A percentile compares a stretch with the other conserved stretches of the same genome.
phyloP scores from a whole-genome alignment of 805 yeast species.

The Lipomyces sp. region DNA sequence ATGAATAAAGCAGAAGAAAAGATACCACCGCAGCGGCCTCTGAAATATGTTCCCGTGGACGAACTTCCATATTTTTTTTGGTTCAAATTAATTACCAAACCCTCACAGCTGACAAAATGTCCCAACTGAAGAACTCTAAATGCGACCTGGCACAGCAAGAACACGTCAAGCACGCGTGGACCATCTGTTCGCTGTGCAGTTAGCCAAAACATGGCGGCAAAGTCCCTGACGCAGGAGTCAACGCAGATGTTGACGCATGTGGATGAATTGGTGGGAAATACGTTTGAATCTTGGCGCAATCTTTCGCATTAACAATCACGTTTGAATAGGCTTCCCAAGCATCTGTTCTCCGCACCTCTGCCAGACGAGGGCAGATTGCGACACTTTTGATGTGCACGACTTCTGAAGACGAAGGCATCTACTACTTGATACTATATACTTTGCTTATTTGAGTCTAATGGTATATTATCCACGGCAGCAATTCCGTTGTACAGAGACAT shows the following conservation, averaged over 20 bases:
- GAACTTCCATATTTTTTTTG: no score
- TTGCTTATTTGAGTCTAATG: not conserved
- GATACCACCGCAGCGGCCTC: no score
- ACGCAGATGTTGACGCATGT: conserved; percentile 17
- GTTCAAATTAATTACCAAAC: no score
- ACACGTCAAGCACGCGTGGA: no score
- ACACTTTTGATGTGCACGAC: conserved; percentile 13
- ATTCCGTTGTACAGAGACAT: conserved; percentile 5
- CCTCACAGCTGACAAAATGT: no score
- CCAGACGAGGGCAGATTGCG: conserved; percentile 3
- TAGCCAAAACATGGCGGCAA: no score
- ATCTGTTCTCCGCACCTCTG: not conserved
- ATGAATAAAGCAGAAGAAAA: no score
- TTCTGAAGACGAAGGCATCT: conserved; percentile 12
- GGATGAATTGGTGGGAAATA: conserved; percentile 13
- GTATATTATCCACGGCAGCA: not conserved
- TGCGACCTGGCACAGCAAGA: no score
- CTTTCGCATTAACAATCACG: not conserved
- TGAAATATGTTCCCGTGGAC: no score
- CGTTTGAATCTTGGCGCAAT: not conserved
- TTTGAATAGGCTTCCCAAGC: not conserved
- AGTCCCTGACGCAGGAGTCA: no score
- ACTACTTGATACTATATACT: not conserved
- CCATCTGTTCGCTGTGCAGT: no score
- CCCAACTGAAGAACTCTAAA: no score